Conservation (phyloP, 1,284 basidiomycete species). For the Boletellus dicymbophilus region DNA sequence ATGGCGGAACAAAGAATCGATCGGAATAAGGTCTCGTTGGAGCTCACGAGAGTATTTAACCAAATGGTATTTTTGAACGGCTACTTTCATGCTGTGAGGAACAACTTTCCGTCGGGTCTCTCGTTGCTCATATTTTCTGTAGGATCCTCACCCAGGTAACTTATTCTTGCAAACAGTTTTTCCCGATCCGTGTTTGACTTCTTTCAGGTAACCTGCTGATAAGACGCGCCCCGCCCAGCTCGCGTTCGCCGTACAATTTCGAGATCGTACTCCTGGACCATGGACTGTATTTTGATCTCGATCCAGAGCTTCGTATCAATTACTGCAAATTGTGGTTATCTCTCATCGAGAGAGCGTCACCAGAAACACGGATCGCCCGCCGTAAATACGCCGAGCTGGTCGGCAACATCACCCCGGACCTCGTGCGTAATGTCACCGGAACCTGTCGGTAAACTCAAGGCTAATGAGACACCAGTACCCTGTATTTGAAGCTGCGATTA, state of each 20-base stretch:
- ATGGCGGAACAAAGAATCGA: conserved; percentile 87
- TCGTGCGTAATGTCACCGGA: conserved; percentile 55
- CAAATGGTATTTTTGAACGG: conserved; percentile 98
- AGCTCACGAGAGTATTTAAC: conserved; percentile 88
- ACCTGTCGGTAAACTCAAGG: not conserved
- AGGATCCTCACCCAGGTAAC: conserved; percentile 79
- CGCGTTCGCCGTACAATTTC: conserved; percentile 88
- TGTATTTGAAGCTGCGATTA: conserved; percentile 84
- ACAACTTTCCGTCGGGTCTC: not conserved
- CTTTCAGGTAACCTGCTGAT: conserved; percentile 86
- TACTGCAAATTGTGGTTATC: conserved; percentile 87
- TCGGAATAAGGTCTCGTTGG: conserved; percentile 90
- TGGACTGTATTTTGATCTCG: conserved; percentile 90
- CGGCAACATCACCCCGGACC: conserved; percentile 86
- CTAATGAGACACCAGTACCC: conserved; percentile 56
- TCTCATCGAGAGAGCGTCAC: conserved; percentile 73
- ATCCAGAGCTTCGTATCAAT: conserved; percentile 74
- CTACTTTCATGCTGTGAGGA: conserved; percentile 80
- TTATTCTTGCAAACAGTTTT: not conserved
- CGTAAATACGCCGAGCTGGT: conserved; percentile 86
- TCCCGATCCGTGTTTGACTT: not conserved
- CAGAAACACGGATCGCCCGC: conserved; percentile 64
- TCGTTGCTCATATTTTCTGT: conserved; percentile 7
- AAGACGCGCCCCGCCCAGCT: conserved; percentile 62
- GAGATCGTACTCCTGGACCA: conserved; percentile 94